Evolutionary conservation across 2,329 filamentous ascomycete genomes (phyloP).

Genomic region (Sclerotinia sclerotiorum): DNA sequence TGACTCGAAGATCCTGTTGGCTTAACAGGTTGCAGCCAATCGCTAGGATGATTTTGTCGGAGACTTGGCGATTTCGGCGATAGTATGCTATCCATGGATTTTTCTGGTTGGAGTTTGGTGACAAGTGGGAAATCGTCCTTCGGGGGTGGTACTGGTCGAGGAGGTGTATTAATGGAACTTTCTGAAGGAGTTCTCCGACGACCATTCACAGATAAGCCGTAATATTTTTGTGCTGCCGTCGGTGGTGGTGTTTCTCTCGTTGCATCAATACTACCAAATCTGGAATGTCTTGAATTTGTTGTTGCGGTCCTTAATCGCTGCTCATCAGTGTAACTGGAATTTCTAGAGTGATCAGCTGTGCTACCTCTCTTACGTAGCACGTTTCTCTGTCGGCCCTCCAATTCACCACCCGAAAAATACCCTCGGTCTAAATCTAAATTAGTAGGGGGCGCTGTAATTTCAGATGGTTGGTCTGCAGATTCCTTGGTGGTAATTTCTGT

Average conservation of each 20-base stretch:
- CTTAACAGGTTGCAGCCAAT: slow-evolving; percentile 54
- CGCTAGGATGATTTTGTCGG: slow-evolving; percentile 44
- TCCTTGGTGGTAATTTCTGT: slow-evolving; percentile 34
- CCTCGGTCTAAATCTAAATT: slow-evolving; percentile 69
- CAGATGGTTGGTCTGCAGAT: slow-evolving; percentile 38
- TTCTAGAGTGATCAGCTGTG: slow-evolving; percentile 60
- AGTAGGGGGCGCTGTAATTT: slow-evolving; percentile 42
- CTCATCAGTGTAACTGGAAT: slow-evolving; percentile 76
- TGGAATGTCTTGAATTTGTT: slow-evolving; percentile 69
- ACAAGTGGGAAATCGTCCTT: slow-evolving; percentile 59
- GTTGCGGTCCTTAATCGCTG: slow-evolving; percentile 65
- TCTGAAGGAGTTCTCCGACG: slow-evolving; percentile 45
- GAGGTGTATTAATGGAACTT: slow-evolving; percentile 59
- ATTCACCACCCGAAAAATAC: slow-evolving; percentile 89
- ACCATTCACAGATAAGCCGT: slow-evolving; percentile 47
- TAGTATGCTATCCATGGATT: slow-evolving; percentile 26
- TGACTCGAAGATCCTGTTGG: slow-evolving; percentile 52
- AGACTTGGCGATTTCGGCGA: slow-evolving; percentile 46
- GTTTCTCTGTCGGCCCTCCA: slow-evolving; percentile 73
- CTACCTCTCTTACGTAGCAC: slow-evolving; percentile 77
- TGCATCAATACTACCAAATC: slow-evolving; percentile 78
- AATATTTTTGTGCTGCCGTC: slow-evolving; percentile 71
- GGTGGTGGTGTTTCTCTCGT: slow-evolving; percentile 60
- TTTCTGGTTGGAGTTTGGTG: slow-evolving; percentile 55
- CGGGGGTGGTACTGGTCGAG: slow-evolving; percentile 57